A percentile compares a stretch with the other conserved stretches of the same genome.
Conservation (phyloP, 2,329 filamentous ascomycete species). For the Sclerotiophoma versabilis region DNA sequence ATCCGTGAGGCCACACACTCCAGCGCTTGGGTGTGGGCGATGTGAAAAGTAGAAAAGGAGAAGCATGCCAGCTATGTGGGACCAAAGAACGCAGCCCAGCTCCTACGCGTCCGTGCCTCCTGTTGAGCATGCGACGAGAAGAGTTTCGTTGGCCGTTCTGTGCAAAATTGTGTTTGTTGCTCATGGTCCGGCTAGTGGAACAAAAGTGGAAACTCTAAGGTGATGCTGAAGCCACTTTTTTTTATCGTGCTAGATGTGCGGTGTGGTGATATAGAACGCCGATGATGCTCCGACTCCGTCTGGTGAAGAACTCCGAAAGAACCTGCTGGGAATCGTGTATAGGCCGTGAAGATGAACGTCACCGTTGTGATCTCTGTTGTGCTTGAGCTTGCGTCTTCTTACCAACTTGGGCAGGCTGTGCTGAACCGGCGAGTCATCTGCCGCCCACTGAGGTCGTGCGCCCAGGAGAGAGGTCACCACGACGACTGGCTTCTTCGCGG, state of each 20-base stretch:
- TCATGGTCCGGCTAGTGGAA: neutral
- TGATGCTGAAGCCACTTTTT: slow-evolving; percentile 19
- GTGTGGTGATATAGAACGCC: slow-evolving; percentile 41
- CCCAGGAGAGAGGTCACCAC: slow-evolving; percentile 44
- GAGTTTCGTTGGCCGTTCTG: neutral
- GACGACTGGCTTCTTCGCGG: slow-evolving; percentile 52
- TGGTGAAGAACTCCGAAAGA: slow-evolving; percentile 20
- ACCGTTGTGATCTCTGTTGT: slow-evolving; percentile 11
- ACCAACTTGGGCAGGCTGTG: slow-evolving; percentile 9
- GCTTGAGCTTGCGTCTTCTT: slow-evolving; percentile 6
- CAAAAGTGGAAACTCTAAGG: slow-evolving; percentile 17
- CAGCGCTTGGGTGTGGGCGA: slow-evolving; percentile 47
- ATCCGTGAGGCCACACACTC: slow-evolving; percentile 40
- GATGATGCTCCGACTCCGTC: slow-evolving; percentile 37
- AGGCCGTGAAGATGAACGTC: neutral
- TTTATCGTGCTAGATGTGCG: slow-evolving; percentile 9
- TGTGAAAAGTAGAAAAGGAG: slow-evolving; percentile 25
- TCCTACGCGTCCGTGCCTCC: neutral
- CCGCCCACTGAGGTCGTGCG: slow-evolving; percentile 39
- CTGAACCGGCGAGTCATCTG: slow-evolving; percentile 38
- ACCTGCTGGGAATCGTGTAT: slow-evolving; percentile 1
- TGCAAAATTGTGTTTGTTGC: slow-evolving; percentile 9
- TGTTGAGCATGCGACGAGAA: slow-evolving; percentile 13
- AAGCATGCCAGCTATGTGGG: neutral
- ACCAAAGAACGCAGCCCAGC: neutral